Evolutionary conservation across 2,329 filamentous ascomycete genomes (phyloP), one percentile per base, ranked within the genome.

Genomic region (Cercospora janseana): DNA sequence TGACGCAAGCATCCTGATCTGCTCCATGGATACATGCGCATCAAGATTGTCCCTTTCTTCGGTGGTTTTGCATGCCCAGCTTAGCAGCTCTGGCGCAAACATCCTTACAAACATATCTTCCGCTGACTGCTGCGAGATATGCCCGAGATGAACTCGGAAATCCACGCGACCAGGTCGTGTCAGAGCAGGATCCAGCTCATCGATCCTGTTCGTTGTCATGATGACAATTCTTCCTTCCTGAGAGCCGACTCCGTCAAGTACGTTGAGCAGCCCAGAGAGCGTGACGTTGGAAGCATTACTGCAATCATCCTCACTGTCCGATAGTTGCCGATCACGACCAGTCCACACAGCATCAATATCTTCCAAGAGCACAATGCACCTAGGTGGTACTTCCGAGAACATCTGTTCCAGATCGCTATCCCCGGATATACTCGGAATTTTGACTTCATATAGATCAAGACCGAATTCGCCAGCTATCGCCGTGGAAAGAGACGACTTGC

Each of bases 161-260:
- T 88, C 83, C 6, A 89, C 81, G 0, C 85, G 77, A 1, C 86
- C 86, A 0, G 86, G 85, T 0, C 86, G 77, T 46, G 88, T 83
- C 12, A 91, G 75, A 1, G 86, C 87, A 38, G 82, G 77, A 62
- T 90, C 87, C 0, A 91, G 77, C 6, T 78, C 75, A 59, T 90
- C 82, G 3, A 83, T 83, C 50, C 81, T 78, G 67, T 91, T 91
- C 20, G 85, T 88, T 0, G 86, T 89, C 83, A 90, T 88, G 69
- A 91, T 82, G 5, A 91, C 77, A 7, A 91, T 79, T 43, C 85
- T 79, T 24, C 86, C 87, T 68, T 90, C 86, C 59, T 87, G 85
- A 2, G 82, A 85, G 1, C 84, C 85, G 1, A 88, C 86, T 46
- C 87, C 86, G 60, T 93, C 87, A 20, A 92, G 87, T 48, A 85